These are phyloP conservation scores for Ustilago trichophora DNA, from an alignment of 1,284 basidiomycete genomes.

Conservation along the genomic window DNA sequence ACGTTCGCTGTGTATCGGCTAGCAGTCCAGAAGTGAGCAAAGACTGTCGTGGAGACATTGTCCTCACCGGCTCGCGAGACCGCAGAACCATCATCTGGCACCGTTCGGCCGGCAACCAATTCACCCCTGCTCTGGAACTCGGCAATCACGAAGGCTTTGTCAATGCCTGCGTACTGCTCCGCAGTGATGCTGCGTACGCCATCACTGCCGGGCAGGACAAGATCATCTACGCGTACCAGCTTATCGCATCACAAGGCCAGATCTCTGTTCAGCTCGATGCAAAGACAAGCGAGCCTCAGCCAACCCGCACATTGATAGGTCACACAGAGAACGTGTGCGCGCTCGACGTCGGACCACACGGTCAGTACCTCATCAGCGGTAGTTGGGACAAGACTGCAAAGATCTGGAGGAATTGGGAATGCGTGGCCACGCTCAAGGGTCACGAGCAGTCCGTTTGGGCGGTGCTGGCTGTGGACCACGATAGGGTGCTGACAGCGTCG, in stretches of 20 bases:
- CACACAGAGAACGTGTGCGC: constrained; percentile 92
- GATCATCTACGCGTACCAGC: constrained; percentile 57
- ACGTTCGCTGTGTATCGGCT: constrained; percentile 58
- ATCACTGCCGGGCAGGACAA: constrained; percentile 62
- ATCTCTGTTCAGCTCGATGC: constrained; percentile 25
- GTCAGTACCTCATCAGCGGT: constrained; percentile 79
- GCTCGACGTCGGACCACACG: constrained; percentile 70
- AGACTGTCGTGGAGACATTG: constrained; percentile 31
- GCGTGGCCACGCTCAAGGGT: constrained; percentile 79
- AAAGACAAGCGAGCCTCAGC: constrained; percentile 27
- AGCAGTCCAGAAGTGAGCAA: constrained; percentile 18
- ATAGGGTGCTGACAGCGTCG: constrained; percentile 84
- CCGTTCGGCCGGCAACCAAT: constrained; percentile 36
- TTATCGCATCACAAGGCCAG: constrained; percentile 23
- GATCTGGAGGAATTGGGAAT: constrained; percentile 82
- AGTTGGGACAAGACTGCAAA: constrained; percentile 98
- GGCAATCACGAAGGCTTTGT: constrained; percentile 60
- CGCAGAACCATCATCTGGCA: constrained; percentile 47
- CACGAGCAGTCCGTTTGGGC: constrained; percentile 96
- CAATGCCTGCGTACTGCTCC: constrained; percentile 49
- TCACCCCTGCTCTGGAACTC: constrained; percentile 38
- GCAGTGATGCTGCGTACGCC: constrained; percentile 25
- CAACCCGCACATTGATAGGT: constrained; percentile 69
- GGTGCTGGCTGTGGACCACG: constrained; percentile 79
- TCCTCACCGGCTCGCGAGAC: constrained; percentile 57